phyloP scores from a whole-genome alignment of 352 stramenopile species.

The Phytophthora podocarpi region DNA sequence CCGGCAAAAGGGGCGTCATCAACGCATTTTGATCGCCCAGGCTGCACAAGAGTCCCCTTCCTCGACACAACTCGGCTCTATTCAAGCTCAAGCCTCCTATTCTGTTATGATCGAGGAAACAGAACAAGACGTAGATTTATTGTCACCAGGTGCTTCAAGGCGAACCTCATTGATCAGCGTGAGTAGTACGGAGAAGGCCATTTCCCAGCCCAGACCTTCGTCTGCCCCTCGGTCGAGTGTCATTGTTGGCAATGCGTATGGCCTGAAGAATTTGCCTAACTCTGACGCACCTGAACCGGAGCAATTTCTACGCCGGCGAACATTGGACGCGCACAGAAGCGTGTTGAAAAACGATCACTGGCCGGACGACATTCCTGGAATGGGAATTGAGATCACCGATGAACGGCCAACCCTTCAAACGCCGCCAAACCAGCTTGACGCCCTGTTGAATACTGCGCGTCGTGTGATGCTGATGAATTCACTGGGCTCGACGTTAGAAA shows the following conservation, averaged over 20 bases:
- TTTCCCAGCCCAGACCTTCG: slow-evolving; percentile 13
- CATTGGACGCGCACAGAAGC: slow-evolving; percentile 30
- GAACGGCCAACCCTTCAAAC: slow-evolving; percentile 40
- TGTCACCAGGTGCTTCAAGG: not conserved
- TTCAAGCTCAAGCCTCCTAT: slow-evolving; percentile 21
- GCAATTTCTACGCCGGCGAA: slow-evolving; percentile 60
- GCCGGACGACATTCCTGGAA: slow-evolving; percentile 49
- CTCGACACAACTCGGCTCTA: not conserved
- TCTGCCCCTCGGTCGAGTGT: slow-evolving; percentile 34
- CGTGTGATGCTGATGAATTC: slow-evolving; percentile 22
- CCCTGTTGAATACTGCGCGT: slow-evolving; percentile 16
- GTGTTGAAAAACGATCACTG: slow-evolving; percentile 48
- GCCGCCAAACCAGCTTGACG: slow-evolving; percentile 14
- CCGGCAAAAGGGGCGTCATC: slow-evolving; percentile 57
- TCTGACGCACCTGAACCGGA: slow-evolving; percentile 40
- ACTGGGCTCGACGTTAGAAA: slow-evolving; percentile 11
- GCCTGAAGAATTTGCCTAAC: slow-evolving; percentile 17
- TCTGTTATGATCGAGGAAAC: slow-evolving; percentile 19
- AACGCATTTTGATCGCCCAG: slow-evolving; percentile 42
- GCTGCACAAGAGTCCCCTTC: slow-evolving; percentile 19
- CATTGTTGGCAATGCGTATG: slow-evolving; percentile 34
- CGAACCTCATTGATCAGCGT: slow-evolving; percentile 16
- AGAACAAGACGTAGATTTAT: slow-evolving; percentile 13
- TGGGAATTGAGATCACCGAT: slow-evolving; percentile 61
- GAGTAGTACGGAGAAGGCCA: slow-evolving; percentile 3